Conservation (phyloP, 139 green algal genomes). For the Coelastrella sp. region DNA sequence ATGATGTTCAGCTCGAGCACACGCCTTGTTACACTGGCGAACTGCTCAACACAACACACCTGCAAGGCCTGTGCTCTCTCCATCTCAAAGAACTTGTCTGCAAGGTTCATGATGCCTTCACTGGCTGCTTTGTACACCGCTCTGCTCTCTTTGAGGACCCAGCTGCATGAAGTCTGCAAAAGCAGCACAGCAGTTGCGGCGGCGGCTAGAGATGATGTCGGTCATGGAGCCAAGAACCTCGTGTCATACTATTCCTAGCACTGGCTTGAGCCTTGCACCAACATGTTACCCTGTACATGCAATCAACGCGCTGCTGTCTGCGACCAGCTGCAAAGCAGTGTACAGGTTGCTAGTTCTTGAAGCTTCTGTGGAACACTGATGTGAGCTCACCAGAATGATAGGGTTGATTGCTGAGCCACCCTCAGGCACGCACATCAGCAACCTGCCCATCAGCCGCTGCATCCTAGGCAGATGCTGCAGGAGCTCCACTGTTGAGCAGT, state of each 20-base stretch:
- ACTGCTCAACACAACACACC: neutral
- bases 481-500: constrained; percentile 68
- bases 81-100: constrained; percentile 97
- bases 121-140: constrained; percentile 89
- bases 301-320: neutral
- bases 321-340: neutral
- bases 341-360: neutral
- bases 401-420: constrained; percentile 65
- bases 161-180: constrained; percentile 47
- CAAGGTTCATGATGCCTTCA: constrained; percentile 96
- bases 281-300: neutral
- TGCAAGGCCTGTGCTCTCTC: constrained; percentile 78
- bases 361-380: too few species aligned
- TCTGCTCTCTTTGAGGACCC: constrained; percentile 78
- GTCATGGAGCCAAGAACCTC: too few species aligned
- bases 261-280: too few species aligned
- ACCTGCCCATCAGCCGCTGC: constrained; percentile 83
- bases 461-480: constrained; percentile 86
- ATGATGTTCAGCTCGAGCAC: too few species aligned
- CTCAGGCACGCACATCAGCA: constrained; percentile 89
- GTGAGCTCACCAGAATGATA: constrained; percentile 25
- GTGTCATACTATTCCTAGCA: too few species aligned
- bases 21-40: too few species aligned
- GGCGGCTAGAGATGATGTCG: too few species aligned
- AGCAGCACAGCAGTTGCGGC: neutral